Evolutionary conservation across 2,329 filamentous ascomycete species (phyloP), one percentile per base, ranked within the genome.

Genomic region (Pseudogymnoascus sp.): DNA sequence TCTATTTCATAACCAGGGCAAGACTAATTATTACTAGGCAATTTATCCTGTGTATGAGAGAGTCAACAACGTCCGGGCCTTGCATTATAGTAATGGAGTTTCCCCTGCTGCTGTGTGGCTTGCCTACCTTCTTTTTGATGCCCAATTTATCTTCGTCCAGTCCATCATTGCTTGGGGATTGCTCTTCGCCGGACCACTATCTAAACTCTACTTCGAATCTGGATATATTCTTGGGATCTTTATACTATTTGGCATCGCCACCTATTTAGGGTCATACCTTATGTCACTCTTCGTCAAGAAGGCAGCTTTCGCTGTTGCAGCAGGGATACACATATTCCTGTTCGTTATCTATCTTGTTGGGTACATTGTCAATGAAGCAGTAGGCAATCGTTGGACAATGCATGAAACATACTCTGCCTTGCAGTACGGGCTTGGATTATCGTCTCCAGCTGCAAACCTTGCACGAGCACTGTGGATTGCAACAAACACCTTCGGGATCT

Each of bases 361-460:
- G 13, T 79, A 78, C 65, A 71, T 79, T 70, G 72, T 70, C 12
- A 77, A 81, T n/a, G 71, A 84, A 60, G 84, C 82, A 0, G 85
- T 83, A 65, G 74, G 78, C 1, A 77, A 80, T 1, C 73, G 77
- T 1, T 73, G 77, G 33, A 74, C 76, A 55, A 77, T 83, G 38
- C 79, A 84, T 63, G 69, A 69, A 8, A 75, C 78, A 60, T 72
- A 85, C 59, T 74, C 76, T 9, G 75, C 79, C 18, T 76, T 79
- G 9, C 78, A 85, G 65, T 86, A 81, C 70, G 77, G 77, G 0
- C 77, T 84, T 56, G 79, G 76, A 0, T 68, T 79, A 0, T 75
- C 85, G 52, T 80, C 81, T 0, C 84, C 84, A 0, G 74, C 80
- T 12, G 82, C 79, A 3, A 85, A 81, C 63, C 71, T 87, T 2